phyloP scores from a whole-genome alignment of 768 basidiomycete species.

The Boletales sp. region DNA sequence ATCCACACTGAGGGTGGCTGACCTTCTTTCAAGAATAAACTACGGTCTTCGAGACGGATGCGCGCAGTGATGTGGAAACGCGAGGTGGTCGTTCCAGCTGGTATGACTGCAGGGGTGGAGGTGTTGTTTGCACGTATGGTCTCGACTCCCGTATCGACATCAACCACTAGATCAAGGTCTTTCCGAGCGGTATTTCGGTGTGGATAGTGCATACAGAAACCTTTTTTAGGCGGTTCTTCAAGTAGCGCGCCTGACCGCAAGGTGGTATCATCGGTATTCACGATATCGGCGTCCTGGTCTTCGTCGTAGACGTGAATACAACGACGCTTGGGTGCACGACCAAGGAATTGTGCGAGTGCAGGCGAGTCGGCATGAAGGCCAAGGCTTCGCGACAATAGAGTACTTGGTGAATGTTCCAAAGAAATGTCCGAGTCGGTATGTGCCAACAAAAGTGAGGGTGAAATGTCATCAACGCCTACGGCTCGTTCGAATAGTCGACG shows the following conservation, averaged over 20 bases:
- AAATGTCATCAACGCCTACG: slow-evolving; percentile 35
- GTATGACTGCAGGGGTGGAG: slow-evolving; percentile 1
- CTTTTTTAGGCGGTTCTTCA: slow-evolving; percentile 1
- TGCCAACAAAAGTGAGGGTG: slow-evolving; percentile 9
- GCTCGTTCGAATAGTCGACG: slow-evolving; percentile 48
- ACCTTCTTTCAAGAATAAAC: slow-evolving; percentile 43
- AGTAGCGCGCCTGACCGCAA: not conserved
- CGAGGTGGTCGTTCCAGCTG: slow-evolving; percentile 21
- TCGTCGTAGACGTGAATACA: slow-evolving; percentile 37
- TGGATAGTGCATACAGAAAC: slow-evolving; percentile 37
- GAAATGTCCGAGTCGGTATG: not conserved
- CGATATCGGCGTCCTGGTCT: slow-evolving; percentile 33
- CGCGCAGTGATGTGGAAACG: slow-evolving; percentile 48
- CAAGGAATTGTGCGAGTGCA: slow-evolving; percentile 48
- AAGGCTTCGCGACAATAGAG: slow-evolving; percentile 44
- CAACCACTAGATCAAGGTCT: slow-evolving; percentile 29
- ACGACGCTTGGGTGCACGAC: slow-evolving; percentile 40
- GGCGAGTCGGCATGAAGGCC: slow-evolving; percentile 51
- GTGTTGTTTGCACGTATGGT: not conserved
- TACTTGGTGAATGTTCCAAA: slow-evolving; percentile 23
- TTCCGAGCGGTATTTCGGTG: slow-evolving; percentile 42
- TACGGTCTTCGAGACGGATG: slow-evolving; percentile 41
- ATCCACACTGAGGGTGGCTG: slow-evolving; percentile 3
- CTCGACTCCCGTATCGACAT: not conserved
- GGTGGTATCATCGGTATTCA: slow-evolving; percentile 8